phyloP scores from a whole-genome alignment of 495 filamentous ascomycete species.

The Aspergillus hancockii region DNA sequence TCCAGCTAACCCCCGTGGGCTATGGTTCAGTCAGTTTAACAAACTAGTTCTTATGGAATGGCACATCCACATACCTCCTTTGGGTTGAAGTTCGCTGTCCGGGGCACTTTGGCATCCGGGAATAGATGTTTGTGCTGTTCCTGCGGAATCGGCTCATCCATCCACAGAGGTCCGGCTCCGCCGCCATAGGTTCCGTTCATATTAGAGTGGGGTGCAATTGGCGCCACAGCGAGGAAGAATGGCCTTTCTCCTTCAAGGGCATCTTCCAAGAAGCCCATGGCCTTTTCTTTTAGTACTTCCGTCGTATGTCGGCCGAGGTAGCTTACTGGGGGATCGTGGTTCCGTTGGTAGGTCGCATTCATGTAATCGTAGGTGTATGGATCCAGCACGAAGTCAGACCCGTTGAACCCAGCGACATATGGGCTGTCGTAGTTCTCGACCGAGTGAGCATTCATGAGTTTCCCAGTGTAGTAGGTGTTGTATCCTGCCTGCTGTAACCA shows the following conservation, averaged over 20 bases:
- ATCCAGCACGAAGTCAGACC: conserved; percentile 64
- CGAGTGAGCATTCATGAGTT: conserved; percentile 62
- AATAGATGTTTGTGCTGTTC: conserved; percentile 38
- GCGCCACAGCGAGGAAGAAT: conserved; percentile 68
- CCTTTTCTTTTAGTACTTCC: conserved; percentile 57
- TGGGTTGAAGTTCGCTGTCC: conserved; percentile 24
- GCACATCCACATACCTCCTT: conserved; percentile 14
- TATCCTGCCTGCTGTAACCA: conserved; percentile 67
- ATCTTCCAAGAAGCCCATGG: conserved; percentile 58
- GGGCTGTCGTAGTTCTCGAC: conserved; percentile 55
- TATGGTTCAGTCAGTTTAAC: too few relatives aligned
- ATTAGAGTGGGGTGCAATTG: conserved; percentile 67
- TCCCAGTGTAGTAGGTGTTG: conserved; percentile 66
- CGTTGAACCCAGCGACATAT: conserved; percentile 49
- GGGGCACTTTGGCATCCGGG: conserved; percentile 34
- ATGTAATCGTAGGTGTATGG: conserved; percentile 65
- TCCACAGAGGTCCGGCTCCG: conserved; percentile 21
- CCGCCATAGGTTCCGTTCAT: conserved; percentile 34
- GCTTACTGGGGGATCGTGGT: conserved; percentile 49
- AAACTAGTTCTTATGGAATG: too few relatives aligned
- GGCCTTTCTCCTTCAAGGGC: conserved; percentile 52
- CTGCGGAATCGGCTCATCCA: conserved; percentile 53
- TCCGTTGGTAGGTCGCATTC: conserved; percentile 58
- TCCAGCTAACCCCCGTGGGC: conserved; percentile 65
- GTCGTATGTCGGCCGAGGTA: conserved; percentile 52